Base-by-base conservation (phyloP, 768 basidiomycete genomes). In the Suillus subalutaceus region DNA sequence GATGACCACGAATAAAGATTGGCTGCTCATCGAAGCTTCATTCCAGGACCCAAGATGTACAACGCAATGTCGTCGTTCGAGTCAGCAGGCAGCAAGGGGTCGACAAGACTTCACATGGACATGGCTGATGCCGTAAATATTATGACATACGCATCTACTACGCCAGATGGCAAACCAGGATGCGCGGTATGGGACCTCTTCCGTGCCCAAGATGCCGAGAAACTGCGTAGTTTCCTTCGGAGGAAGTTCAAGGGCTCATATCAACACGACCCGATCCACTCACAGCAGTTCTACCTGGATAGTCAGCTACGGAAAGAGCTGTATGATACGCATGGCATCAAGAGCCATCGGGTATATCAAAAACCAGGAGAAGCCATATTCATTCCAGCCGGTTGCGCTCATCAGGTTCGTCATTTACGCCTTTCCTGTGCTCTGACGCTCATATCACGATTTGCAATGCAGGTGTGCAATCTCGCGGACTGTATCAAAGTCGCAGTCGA, bases 401-500 rank as follows among this genome's bases (percentile, higher is more conserved):
- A 95, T 77, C 93, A 95, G 87, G 93, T 92, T 63, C 85, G 73
- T 55, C 6, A 50, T 43, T 55, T 32, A 12, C 66, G 32, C 18
- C 46, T 62, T 60, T 62, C 38, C 41, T 55, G 40, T n/a, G 57
- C 44, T 60, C 16, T 53, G 23, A 43, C 40, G 57, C 41, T 68
- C 35, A 60, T 37, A 6, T 65, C 38, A 59, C 37, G 3, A 65
- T 32, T 57, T 62, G 13, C 20, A 38, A 70, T 70, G 23, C 71
- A 97, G 89, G 96, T 97, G 10, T 91, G 92, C 70, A 97, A 98
- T 75, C 79, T 96, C 61, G 85, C 94, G n/a, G 95, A 97, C 77
- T 96, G 93, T 72, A 89, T 98, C 81, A 98, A 98, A 80, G 93
- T 97, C 62, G 96, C 96, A 37, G 85, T 91, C 72, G 96, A 98